Evolutionary conservation across 192 early-diverging fungal species (phyloP).

Genomic region (Entophlyctis luteolus): DNA sequence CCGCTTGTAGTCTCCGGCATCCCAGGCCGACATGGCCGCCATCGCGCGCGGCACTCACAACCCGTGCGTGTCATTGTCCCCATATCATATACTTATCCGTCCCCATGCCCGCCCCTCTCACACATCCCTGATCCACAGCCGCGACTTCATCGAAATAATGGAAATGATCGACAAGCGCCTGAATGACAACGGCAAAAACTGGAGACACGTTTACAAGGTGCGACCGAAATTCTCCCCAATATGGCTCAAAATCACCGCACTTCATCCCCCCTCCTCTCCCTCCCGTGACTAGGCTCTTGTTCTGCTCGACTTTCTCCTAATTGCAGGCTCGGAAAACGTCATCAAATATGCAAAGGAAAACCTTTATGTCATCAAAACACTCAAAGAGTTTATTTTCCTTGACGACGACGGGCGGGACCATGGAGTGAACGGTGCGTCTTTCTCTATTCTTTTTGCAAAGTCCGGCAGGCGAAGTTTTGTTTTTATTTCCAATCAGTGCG

Average conservation of each 20-base stretch:
- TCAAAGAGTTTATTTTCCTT: constrained; percentile 94
- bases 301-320: constrained; percentile 80
- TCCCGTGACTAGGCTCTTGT: constrained; percentile 62
- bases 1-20: constrained; percentile 57
- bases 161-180: constrained; percentile 95
- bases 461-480: no score
- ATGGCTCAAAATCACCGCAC: neutral
- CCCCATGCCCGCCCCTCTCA: neutral
- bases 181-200: constrained; percentile 96
- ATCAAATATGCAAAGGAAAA: constrained; percentile 86
- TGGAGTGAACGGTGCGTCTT: constrained; percentile 72
- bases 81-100: neutral
- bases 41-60: constrained; percentile 81
- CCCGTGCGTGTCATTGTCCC: constrained; percentile 59
- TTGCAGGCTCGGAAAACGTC: constrained; percentile 80
- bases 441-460: neutral
- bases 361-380: constrained; percentile 88
- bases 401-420: constrained; percentile 90
- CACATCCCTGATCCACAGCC: constrained; percentile 41
- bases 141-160: constrained; percentile 93
- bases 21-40: constrained; percentile 73
- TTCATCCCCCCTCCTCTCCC: neutral
- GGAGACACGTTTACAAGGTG: constrained; percentile 98
- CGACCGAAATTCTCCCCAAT: neutral
- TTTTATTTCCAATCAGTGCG: constrained; percentile 64